Evolutionary conservation across 768 basidiomycete genomes (phyloP).

Genomic region (Serendipita sp.): DNA sequence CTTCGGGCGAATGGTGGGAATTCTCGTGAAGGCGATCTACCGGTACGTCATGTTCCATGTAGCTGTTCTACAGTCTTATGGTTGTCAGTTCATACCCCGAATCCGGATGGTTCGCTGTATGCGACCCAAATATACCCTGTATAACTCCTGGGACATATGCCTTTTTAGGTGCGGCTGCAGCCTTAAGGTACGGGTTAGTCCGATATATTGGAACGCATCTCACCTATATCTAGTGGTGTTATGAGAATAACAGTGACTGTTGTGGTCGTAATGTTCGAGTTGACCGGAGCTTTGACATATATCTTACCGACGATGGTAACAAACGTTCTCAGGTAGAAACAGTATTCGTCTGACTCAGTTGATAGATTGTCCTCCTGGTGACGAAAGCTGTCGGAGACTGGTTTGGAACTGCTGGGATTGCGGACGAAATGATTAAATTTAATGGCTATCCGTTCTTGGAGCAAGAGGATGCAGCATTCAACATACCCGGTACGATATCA

Average conservation of each 20-base stretch:
- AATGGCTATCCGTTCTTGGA: constrained; percentile 96
- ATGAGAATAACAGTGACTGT: constrained; percentile 97
- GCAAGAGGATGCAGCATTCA: constrained; percentile 48
- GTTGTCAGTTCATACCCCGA: constrained; percentile 56
- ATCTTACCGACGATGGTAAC: constrained; percentile 94
- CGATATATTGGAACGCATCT: not conserved
- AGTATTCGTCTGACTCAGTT: not conserved
- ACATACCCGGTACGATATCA: constrained; percentile 59
- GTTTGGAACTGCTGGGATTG: constrained; percentile 84
- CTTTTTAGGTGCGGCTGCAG: constrained; percentile 91
- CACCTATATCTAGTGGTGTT: constrained; percentile 47
- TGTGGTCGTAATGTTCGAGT: constrained; percentile 98
- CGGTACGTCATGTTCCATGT: constrained; percentile 30
- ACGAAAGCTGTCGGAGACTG: constrained; percentile 96
- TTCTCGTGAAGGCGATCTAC: constrained; percentile 87
- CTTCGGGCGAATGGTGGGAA: constrained; percentile 94
- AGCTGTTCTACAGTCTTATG: not conserved
- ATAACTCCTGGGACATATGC: constrained; percentile 99
- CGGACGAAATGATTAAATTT: constrained; percentile 92
- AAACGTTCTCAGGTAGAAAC: not conserved
- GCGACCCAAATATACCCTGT: constrained; percentile 83
- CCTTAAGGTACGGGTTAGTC: constrained; percentile 48
- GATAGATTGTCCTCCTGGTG: constrained; percentile 84
- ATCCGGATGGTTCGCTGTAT: constrained; percentile 79
- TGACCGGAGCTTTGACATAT: constrained; percentile 93